A percentile compares a stretch with the other conserved stretches of the same genome.
These are phyloP conservation scores for Thyridium curvatum DNA, from an alignment of 2,329 filamentous ascomycete species.

Conservation along the genomic window DNA sequence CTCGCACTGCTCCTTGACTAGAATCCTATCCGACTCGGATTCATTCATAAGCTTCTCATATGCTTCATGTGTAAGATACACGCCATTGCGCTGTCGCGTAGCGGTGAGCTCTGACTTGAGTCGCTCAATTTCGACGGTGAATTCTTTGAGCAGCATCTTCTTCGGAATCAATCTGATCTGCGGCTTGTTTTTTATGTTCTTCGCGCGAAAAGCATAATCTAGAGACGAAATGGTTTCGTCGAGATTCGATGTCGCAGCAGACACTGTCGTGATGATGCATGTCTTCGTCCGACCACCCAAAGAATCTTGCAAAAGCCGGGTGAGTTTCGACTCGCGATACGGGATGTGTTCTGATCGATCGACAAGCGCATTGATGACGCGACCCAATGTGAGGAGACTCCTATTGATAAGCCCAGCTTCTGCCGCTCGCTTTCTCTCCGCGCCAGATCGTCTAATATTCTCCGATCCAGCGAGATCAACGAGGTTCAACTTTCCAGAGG, in stretches of 20 bases:
- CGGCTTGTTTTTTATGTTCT: conserved; percentile 97
- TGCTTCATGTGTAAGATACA: conserved; percentile 82
- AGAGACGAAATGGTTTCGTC: conserved; percentile 98
- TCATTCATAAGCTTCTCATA: conserved; percentile 90
- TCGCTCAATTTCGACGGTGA: conserved; percentile 87
- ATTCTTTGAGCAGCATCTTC: conserved; percentile 84
- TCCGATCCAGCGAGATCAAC: conserved; percentile 95
- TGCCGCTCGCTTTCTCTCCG: conserved; percentile 93
- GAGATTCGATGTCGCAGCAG: conserved; percentile 87
- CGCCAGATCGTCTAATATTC: conserved; percentile 93
- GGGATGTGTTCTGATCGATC: conserved; percentile 88
- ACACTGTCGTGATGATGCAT: conserved; percentile 96
- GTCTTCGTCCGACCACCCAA: conserved; percentile 94
- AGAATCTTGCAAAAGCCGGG: conserved; percentile 90
- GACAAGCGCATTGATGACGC: conserved; percentile 95
- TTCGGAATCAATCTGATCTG: conserved; percentile 92
- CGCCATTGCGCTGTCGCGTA: conserved; percentile 87
- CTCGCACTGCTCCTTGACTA: conserved; percentile 86
- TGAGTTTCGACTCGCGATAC: conserved; percentile 89
- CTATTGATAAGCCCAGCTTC: conserved; percentile 98
- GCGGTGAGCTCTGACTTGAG: conserved; percentile 90
- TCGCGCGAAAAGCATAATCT: conserved; percentile 95
- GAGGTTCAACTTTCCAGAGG: conserved; percentile 88
- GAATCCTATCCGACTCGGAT: conserved; percentile 84
- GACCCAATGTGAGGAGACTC: conserved; percentile 85